Percentiles rank a stretch among this genome's conserved stretches.
phyloP scores from a whole-genome alignment of 306 rosid genomes.

The Fragaria ananassa region DNA sequence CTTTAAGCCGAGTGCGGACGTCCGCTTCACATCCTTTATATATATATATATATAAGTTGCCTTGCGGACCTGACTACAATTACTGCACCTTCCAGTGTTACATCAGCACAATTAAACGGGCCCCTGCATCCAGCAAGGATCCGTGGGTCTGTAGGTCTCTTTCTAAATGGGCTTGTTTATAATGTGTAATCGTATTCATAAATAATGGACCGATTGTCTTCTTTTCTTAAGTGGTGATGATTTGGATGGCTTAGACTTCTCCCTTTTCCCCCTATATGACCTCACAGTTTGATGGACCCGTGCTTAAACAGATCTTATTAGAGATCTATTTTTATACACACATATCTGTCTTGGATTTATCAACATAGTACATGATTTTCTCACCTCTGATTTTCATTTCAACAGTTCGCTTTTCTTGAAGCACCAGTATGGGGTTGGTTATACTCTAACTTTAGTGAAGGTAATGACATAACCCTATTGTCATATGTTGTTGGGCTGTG shows the following conservation, averaged over 20 bases:
- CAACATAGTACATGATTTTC: not conserved
- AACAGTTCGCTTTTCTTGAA: slow-evolving; percentile 91
- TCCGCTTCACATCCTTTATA: no score
- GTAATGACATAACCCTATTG: slow-evolving; percentile 34
- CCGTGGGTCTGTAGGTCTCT: no score
- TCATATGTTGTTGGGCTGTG: slow-evolving; percentile 24
- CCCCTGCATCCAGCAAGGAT: no score
- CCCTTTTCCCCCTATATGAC: not conserved
- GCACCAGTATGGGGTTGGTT: slow-evolving; percentile 96
- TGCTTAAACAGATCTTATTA: not conserved
- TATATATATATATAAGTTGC: no score
- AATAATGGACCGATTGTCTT: no score
- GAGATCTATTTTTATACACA: not conserved
- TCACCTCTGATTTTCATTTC: slow-evolving; percentile 21
- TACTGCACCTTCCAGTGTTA: no score
- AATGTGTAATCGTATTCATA: not conserved
- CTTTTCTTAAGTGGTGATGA: not conserved
- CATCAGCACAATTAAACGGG: no score
- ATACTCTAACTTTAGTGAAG: slow-evolving; percentile 91
- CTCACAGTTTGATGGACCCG: not conserved
- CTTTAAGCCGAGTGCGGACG: no score
- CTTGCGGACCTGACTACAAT: no score
- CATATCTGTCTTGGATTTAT: not conserved
- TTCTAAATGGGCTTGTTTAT: no score
- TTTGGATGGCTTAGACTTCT: not conserved